Percentiles rank a stretch among this genome's conserved stretches.
These are phyloP conservation scores for Parathielavia hyrcaniae DNA, from an alignment of 495 filamentous ascomycete species.

Conservation along the genomic window DNA sequence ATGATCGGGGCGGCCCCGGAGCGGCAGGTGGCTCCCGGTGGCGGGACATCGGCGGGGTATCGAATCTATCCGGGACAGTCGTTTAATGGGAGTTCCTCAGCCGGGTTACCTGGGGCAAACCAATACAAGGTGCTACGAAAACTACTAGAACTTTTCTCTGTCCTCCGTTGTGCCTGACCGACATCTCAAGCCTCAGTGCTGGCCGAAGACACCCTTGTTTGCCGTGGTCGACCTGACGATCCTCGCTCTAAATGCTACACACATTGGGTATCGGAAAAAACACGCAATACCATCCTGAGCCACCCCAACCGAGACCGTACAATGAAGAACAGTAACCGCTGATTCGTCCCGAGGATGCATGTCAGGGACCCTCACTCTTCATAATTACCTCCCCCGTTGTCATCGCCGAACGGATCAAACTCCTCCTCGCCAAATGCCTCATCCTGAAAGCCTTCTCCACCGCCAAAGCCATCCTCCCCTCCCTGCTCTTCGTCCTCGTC, in stretches of 20 bases:
- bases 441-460: constrained; percentile 34
- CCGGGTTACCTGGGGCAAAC: no score
- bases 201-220: background rate
- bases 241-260: background rate
- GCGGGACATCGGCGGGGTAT: no score
- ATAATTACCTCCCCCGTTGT: constrained; percentile 15
- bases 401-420: constrained; percentile 26
- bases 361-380: constrained; percentile 17
- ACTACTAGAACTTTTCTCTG: background rate
- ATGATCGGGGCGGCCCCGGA: background rate
- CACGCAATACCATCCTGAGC: background rate
- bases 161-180: background rate
- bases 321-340: background rate
- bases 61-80: no score
- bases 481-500: constrained; percentile 25
- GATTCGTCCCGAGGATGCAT: no score
- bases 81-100: no score
- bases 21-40: no score
- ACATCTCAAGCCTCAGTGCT: background rate
- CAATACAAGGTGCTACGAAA: no score
- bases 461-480: constrained; percentile 21
- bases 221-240: background rate
- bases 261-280: constrained; percentile 9
- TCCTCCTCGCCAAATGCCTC: constrained; percentile 28
- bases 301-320: background rate